Conservation (phyloP, 208 protist species). For the Trypanosoma avium region DNA sequence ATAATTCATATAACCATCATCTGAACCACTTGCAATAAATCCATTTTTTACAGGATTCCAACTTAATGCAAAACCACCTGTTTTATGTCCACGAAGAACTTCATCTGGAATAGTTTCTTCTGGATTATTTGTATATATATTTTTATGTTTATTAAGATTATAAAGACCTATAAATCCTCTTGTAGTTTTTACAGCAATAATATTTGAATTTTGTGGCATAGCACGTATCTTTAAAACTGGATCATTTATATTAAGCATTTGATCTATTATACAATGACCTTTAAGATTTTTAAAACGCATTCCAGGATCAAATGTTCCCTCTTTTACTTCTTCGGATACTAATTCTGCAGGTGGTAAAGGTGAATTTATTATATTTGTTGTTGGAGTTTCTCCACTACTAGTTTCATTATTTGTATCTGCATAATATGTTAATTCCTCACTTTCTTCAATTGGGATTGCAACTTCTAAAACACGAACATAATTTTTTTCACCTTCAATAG, state of each 20-base stretch:
- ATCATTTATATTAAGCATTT: conserved; percentile 39
- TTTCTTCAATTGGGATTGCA: conserved; percentile 46
- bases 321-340: too few species aligned
- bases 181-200: conserved; percentile 55
- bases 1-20: conserved; percentile 92
- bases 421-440: too few species aligned
- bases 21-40: conserved; percentile 85
- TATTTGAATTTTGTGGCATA: conserved; percentile 42
- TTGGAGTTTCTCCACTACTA: too few species aligned
- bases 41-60: conserved; percentile 71
- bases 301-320: conserved; percentile 27
- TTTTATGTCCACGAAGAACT: conserved; percentile 40
- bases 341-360: too few species aligned
- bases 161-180: conserved; percentile 45
- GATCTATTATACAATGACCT: conserved; percentile 44
- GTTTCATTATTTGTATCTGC: too few species aligned
- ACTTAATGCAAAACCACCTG: conserved; percentile 52
- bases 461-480: conserved; percentile 58
- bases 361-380: too few species aligned
- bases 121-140: too few species aligned
- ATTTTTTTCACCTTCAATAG: conserved; percentile 24
- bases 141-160: too few species aligned
- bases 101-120: conserved; percentile 33
- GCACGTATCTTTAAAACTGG: conserved; percentile 55
- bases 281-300: conserved; percentile 50